phyloP scores from a whole-genome alignment of 257 asterid species.

The Forsythia viridissima region DNA sequence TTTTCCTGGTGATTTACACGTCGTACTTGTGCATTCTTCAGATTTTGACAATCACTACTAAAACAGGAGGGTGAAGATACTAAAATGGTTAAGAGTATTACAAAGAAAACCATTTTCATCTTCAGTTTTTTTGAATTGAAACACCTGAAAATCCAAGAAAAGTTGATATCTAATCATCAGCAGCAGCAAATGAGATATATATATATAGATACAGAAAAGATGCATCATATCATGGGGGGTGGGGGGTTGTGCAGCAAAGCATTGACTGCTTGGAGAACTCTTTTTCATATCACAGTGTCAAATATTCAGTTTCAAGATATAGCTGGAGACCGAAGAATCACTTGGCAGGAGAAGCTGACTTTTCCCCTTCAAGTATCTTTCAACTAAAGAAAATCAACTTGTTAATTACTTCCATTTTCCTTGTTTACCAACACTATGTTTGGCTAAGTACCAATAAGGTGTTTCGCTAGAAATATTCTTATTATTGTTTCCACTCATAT shows the following conservation, averaged over 20 bases:
- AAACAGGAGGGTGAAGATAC: conserved; percentile 17
- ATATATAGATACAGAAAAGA: background rate
- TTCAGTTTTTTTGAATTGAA: background rate
- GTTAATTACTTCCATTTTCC: background rate
- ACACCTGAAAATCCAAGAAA: background rate
- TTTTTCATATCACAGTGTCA: no score
- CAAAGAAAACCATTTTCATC: conserved; percentile 9
- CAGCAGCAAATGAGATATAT: background rate
- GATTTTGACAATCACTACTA: background rate
- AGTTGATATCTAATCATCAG: background rate
- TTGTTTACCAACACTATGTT: background rate
- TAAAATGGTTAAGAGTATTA: conserved; percentile 15
- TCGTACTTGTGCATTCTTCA: background rate
- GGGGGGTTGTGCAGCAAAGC: background rate
- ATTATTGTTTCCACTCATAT: background rate
- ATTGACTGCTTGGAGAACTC: no score
- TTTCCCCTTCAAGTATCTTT: conserved; percentile 11
- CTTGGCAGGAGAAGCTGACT: background rate
- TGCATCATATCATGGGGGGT: background rate
- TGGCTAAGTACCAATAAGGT: background rate
- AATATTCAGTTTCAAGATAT: no score
- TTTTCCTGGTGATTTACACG: no score
- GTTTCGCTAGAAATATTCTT: background rate
- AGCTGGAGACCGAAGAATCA: no score
- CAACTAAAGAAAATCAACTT: conserved; percentile 15